Evolutionary conservation across 306 rosid genomes (phyloP).

Genomic region (Medicago truncatula): DNA sequence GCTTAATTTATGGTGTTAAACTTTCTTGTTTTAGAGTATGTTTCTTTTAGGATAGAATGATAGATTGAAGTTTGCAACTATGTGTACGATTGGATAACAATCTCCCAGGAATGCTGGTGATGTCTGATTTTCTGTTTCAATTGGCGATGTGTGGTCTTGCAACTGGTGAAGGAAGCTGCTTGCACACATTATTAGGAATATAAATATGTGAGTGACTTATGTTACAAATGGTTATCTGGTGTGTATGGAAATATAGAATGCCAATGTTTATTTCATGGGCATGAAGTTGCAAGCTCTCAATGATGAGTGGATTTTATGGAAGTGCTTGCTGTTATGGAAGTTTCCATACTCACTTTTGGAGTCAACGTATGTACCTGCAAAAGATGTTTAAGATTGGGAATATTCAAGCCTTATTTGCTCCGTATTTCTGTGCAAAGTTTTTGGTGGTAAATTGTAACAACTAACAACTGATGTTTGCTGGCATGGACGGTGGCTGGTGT

Average conservation of each 20-base stretch:
- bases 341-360: conserved; percentile 29
- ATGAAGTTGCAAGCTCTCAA: conserved; percentile 39
- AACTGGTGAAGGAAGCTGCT: conserved; percentile 36
- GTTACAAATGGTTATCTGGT: conserved; percentile 24
- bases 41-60: conserved; percentile 31
- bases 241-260: conserved; percentile 38
- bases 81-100: conserved; percentile 25
- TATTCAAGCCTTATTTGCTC: conserved; percentile 33
- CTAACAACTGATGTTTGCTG: conserved; percentile 35
- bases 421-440: conserved; percentile 33
- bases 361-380: conserved; percentile 29
- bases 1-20: conserved; percentile 33
- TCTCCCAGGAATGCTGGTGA: conserved; percentile 28
- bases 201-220: conserved; percentile 18
- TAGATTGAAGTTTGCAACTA: conserved; percentile 31
- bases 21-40: conserved; percentile 30
- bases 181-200: conserved; percentile 35
- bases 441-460: conserved; percentile 5
- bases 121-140: conserved; percentile 34
- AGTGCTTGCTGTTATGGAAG: conserved; percentile 27
- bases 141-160: conserved; percentile 34
- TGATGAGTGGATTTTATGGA: conserved; percentile 18
- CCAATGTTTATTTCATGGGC: conserved; percentile 37
- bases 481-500: conserved; percentile 33
- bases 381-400: conserved; percentile 20